phyloP scores from a whole-genome alignment of 371 early-diverging fungal species.

The Rhizopus sp. region DNA sequence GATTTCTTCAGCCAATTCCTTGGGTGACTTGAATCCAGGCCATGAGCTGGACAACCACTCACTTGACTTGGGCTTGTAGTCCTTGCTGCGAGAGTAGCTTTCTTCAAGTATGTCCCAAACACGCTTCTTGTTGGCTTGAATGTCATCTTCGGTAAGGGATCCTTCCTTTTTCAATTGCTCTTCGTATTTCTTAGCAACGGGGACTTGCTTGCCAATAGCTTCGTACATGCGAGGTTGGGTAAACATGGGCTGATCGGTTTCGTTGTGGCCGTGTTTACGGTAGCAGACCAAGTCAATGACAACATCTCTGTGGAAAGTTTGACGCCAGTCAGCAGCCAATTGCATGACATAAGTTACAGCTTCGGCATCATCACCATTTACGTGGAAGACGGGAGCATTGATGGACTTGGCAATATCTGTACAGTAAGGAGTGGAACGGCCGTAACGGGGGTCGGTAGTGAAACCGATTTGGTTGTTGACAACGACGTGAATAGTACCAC shows the following conservation, averaged over 20 bases:
- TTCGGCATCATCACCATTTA: constrained; percentile 97
- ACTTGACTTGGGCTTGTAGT: constrained; percentile 83
- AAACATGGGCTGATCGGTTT: constrained; percentile 97
- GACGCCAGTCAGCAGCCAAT: constrained; percentile 95
- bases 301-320: constrained; percentile 93
- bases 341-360: constrained; percentile 94
- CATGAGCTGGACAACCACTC: constrained; percentile 96
- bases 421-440: constrained; percentile 96
- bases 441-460: constrained; percentile 95
- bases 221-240: constrained; percentile 98
- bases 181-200: constrained; percentile 85
- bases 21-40: constrained; percentile 85
- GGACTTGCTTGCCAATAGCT: constrained; percentile 80
- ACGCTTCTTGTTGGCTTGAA: constrained; percentile 84
- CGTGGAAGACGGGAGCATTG: constrained; percentile 95
- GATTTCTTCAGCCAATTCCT: constrained; percentile 75
- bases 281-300: constrained; percentile 97
- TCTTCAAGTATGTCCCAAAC: constrained; percentile 92
- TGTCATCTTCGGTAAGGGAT: constrained; percentile 79
- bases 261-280: constrained; percentile 98
- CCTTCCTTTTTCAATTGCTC: constrained; percentile 83
- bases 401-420: constrained; percentile 97
- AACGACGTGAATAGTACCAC: constrained; percentile 96
- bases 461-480: constrained; percentile 99
- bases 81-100: constrained; percentile 85